These are phyloP conservation scores for Herpetomonas tarakana DNA, from an alignment of 208 protist genomes.

Conservation along the genomic window DNA sequence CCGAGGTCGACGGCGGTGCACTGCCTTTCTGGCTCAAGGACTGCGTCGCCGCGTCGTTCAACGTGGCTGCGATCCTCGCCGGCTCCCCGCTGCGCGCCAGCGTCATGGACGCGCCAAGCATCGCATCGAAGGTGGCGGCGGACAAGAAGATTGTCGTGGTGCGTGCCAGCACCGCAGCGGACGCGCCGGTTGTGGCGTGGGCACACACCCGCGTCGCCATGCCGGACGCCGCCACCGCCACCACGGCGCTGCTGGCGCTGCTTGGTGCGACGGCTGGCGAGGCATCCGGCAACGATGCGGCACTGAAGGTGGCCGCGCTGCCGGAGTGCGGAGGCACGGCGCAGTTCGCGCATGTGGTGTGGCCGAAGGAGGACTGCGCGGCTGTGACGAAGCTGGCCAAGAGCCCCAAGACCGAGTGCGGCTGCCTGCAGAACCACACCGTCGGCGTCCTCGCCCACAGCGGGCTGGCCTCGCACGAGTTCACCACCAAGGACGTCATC, in stretches of 20 bases:
- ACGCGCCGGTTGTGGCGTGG: constrained; percentile 38
- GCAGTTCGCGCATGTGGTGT: constrained; percentile 38
- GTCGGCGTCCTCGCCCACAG: constrained; percentile 24
- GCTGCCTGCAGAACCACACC: constrained; percentile 20
- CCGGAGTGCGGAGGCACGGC: constrained; percentile 15
- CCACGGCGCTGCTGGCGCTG: constrained; percentile 21
- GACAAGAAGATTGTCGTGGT: constrained; percentile 64
- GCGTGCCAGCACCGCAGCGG: constrained; percentile 5
- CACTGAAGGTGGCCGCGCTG: constrained; percentile 20
- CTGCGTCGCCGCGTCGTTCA: constrained; percentile 61
- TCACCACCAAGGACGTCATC: constrained; percentile 53
- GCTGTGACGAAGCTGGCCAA: constrained; percentile 44
- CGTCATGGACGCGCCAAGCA: constrained; percentile 39
- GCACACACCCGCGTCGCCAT: constrained; percentile 39
- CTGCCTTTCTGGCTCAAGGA: constrained; percentile 52
- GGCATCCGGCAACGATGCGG: neutral
- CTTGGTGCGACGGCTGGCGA: neutral
- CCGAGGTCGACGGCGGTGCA: constrained; percentile 41
- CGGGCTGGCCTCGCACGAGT: constrained; percentile 37
- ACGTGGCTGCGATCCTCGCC: constrained; percentile 53
- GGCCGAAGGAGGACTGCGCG: constrained; percentile 57
- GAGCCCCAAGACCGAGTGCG: constrained; percentile 17
- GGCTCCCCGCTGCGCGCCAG: constrained; percentile 33
- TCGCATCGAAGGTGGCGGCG: constrained; percentile 25
- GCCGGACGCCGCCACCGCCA: constrained; percentile 21